phyloP scores from a whole-genome alignment of 164 flowering plant species.

The Tetracentron sinense region DNA sequence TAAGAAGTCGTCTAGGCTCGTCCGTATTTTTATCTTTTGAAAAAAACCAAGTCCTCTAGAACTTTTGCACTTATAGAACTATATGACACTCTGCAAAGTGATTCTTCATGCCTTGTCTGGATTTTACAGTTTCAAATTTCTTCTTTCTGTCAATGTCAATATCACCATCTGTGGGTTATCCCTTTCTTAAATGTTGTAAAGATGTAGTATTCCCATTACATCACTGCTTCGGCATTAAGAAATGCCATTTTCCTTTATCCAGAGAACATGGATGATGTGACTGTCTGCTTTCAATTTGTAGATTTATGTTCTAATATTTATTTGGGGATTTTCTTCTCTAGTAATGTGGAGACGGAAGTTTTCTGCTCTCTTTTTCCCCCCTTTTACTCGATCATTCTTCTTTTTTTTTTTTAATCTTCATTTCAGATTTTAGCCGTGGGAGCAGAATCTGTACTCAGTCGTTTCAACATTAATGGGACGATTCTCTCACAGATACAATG shows the following conservation, averaged over 20 bases:
- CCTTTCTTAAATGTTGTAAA: neutral
- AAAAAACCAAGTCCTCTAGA: too few species aligned
- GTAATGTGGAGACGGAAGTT: neutral
- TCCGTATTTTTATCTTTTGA: too few species aligned
- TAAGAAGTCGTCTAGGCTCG: too few species aligned
- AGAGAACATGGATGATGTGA: neutral
- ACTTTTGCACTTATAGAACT: neutral
- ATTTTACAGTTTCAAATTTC: neutral
- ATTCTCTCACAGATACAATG: conserved; percentile 79
- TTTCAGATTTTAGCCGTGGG: conserved; percentile 89
- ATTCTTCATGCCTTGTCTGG: neutral
- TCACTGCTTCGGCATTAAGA: neutral
- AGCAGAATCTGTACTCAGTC: conserved; percentile 68
- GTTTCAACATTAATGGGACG: conserved; percentile 72
- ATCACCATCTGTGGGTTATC: neutral
- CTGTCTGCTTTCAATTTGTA: neutral
- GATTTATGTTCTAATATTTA: too few species aligned
- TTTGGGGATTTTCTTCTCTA: neutral
- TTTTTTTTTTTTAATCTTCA: conserved; percentile 1
- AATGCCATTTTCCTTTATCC: neutral
- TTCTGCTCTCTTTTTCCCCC: neutral
- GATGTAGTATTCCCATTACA: neutral
- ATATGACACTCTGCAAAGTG: neutral
- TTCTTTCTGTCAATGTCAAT: neutral
- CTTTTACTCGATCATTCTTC: too few species aligned